Evolutionary conservation across 1,284 basidiomycete genomes (phyloP), one percentile per base, ranked within the genome.

Genomic region (Pterulicium gracile): DNA sequence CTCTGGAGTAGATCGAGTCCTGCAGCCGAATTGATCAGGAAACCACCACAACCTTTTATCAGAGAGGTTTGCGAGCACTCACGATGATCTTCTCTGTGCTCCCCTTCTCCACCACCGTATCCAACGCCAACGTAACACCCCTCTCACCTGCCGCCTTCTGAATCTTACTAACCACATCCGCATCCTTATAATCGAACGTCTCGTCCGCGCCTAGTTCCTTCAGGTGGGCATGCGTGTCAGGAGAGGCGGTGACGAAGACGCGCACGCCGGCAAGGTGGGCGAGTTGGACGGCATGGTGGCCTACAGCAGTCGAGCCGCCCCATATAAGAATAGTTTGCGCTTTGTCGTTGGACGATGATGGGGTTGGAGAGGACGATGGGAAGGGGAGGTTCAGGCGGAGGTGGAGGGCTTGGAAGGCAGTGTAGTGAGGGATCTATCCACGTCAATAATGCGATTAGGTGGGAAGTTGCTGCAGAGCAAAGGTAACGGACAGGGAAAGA

Each of bases 251-350:
- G 18, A 58, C 57, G 50, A 66, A 57, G 43, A 68, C 64, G 42
- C 57, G 57, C 50, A 56, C 56, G 12, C 64, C 64, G 1, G 57
- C 47, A 7, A 58, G 51, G 23, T 56, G 57, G n/a, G 58, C 66
- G 14, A 71, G 57, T 51, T 70, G 67, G 36, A 69, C 54, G 2
- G 63, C 65, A 51, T 61, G 65, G n/a, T 64, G 54, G 2, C 69
- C 69, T 19, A 69, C 66, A 13, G 61, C 56, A 13, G 63, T 62
- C 10, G 66, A 32, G 27, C n/a, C 7, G 27, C n/a, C 27, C n/a
- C 27, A n/a, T n/a, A n/a, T n/a, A n/a, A n/a, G n/a, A n/a, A n/a
- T n/a, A n/a, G n/a, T n/a, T n/a, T n/a, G n/a, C n/a, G n/a, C n/a
- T n/a, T n/a, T n/a, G n/a, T n/a, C n/a, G n/a, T n/a, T n/a, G n/a